A percentile compares a stretch with the other conserved stretches of the same genome.
phyloP scores from a whole-genome alignment of 441 rosid species.

The Biscutella laevigata region DNA sequence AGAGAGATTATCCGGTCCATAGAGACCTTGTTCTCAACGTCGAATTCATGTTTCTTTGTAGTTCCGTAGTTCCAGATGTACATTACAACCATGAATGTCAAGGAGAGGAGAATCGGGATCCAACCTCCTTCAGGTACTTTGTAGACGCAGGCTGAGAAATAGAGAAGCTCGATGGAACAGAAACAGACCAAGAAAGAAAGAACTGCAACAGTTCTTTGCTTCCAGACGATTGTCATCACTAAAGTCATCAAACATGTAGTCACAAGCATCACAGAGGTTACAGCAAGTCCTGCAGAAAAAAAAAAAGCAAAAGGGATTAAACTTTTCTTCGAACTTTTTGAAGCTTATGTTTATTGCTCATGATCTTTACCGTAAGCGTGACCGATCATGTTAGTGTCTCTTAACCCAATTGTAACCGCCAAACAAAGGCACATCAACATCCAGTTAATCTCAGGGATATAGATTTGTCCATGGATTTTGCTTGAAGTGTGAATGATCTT shows the following conservation, averaged over 20 bases:
- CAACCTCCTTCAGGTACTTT: slow-evolving; percentile 66
- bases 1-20: slow-evolving; percentile 42
- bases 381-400: slow-evolving; percentile 62
- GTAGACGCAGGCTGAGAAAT: slow-evolving; percentile 46
- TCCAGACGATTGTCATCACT: slow-evolving; percentile 55
- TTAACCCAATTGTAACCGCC: slow-evolving; percentile 52
- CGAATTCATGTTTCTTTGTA: slow-evolving; percentile 54
- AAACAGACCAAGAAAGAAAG: slow-evolving; percentile 42
- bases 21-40: slow-evolving; percentile 60
- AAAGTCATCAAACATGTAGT: slow-evolving; percentile 62
- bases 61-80: slow-evolving; percentile 67
- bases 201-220: slow-evolving; percentile 31
- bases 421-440: slow-evolving; percentile 60
- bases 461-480: slow-evolving; percentile 57
- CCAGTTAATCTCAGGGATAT: slow-evolving; percentile 77
- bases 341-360: not conserved
- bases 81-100: slow-evolving; percentile 47
- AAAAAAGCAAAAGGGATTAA: not conserved
- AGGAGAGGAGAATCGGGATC: slow-evolving; percentile 54
- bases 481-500: slow-evolving; percentile 65
- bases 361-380: slow-evolving; percentile 50
- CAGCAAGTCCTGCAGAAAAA: slow-evolving; percentile 44
- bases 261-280: slow-evolving; percentile 61
- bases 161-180: slow-evolving; percentile 53
- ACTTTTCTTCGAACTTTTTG: not conserved